Percentiles rank a stretch among this genome's conserved stretches.
Evolutionary conservation across 345 rosid species (phyloP).

Genomic region (Eucalyptus microcorys): DNA sequence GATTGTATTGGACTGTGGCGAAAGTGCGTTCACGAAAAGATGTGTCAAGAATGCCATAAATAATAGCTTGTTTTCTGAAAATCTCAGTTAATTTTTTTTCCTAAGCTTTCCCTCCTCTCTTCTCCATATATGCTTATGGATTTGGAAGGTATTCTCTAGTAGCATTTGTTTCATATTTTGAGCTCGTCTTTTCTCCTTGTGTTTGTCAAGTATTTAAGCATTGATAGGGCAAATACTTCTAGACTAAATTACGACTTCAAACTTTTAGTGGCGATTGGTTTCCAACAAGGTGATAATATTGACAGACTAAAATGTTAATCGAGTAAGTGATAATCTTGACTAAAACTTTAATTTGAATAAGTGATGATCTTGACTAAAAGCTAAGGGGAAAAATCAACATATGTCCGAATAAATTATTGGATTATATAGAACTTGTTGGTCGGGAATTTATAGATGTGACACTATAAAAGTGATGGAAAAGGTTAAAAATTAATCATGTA

Average conservation of each 20-base stretch:
- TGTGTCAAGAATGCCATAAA: background rate
- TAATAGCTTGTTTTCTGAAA: background rate
- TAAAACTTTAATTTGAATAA: background rate
- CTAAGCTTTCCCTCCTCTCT: background rate
- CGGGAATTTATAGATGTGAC: background rate
- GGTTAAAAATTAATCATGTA: background rate
- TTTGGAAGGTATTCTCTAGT: background rate
- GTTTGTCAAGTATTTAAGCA: background rate
- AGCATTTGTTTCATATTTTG: background rate
- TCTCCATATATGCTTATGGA: background rate
- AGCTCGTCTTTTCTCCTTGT: background rate
- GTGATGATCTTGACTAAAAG: background rate
- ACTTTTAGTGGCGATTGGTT: background rate
- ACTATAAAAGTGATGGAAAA: background rate
- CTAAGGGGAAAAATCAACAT: background rate
- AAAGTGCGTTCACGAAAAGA: background rate
- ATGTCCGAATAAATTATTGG: background rate
- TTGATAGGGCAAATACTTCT: background rate
- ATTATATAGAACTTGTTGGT: background rate
- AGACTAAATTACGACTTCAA: background rate
- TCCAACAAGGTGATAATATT: background rate
- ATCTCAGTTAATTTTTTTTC: background rate
- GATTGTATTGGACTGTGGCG: fast-evolving
- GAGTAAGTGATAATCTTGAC: background rate
- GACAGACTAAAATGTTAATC: background rate